Evolutionary conservation across 2,329 filamentous ascomycete species (phyloP), one percentile per base, ranked within the genome.

Genomic region (Aspergillus chevalieri): DNA sequence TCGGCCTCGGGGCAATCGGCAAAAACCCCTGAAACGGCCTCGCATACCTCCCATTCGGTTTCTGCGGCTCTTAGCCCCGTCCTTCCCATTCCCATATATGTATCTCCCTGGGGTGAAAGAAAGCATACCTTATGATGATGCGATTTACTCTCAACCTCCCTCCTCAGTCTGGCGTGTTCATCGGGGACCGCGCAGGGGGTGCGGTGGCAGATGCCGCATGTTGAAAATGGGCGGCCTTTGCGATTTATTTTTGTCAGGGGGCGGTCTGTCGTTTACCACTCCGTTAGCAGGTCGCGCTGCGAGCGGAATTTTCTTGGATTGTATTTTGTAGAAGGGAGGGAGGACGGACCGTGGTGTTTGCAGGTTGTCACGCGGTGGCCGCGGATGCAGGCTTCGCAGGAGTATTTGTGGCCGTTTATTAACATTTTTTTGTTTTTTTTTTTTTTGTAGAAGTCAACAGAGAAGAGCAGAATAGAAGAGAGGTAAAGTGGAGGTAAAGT

Each of bases 301-400:
- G 33, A 34, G 17, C 17, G 17, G 17, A 17, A 17, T 17, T 17
- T 17, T 17, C 17, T 30, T 30, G 28, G 28, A 12, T 33, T 33
- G 14, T 33, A 9, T 44, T 34, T 28, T 12, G 17, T 46, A 21
- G 14, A 36, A 38, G 17, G n/a, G 24, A 45, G 12, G 30, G 30
- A 33, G 14, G 30, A 12, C n/a, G 8, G 80, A 95, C 90, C 89
- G 72, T 83, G 80, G 74, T 97, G 92, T 73, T 91, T 89, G 77
- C 92, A 97, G 67, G 91, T 95, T 81, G 90, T 95, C 67, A 96
- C 92, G 69, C 92, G 87, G 76, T 97, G 92, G 64, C 92, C 92
- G 73, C 92, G 86, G 68, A 97, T 89, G 75, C 92, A 96, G 74
- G 90, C 90, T 76, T 94, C 87, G 78, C 92, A 97, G 71, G 92